Evolutionary conservation across 2,329 filamentous ascomycete species (phyloP), one percentile per base, ranked within the genome.

Genomic region (Acarospora socialis): DNA sequence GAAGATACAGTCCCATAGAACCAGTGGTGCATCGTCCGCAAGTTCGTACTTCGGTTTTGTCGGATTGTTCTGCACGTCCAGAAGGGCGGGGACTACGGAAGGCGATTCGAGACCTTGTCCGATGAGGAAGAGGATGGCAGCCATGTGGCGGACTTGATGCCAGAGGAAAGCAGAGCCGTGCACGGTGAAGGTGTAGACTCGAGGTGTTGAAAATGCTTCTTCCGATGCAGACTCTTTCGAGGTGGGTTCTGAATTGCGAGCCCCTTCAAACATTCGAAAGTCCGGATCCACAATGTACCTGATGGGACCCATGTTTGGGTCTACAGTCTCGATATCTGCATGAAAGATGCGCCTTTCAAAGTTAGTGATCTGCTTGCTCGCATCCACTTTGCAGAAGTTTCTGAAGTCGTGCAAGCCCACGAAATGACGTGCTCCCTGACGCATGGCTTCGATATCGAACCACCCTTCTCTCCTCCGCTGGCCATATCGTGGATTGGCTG

Each of bases 81-180:
- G 67, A 24, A 98, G 63, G 15, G 77, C 65, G 31, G 72, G 65
- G 25, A 95, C 65, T 9, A 95, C 58, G 0, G 68, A 68, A 0
- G 86, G 79, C 17, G 64, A 52, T 53, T 98, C 90, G 10, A 92
- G 69, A 0, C 83, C 75, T 57, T 98, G 90, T 17, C 82, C 90
- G 6, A 95, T 75, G 7, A 90, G 64, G 61, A 98, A 95, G n/a
- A 98, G 63, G 5, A 95, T 65, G 10, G 77, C 73, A n/a, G 92
- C 76, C 72, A 98, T 86, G 60, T 87, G 82, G 15, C 90, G 76
- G 44, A 98, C 92, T 59, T 98, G 90, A 58, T 98, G 90, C 90
- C 90, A 98, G 28, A 98, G 60, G 55, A 98, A 98, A 2, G 86
- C 90, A 5, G 80, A 84, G 13, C 90, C 90, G 44, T 86, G 74